Base-by-base conservation (phyloP, 495 filamentous ascomycete species). In the Penicillium silybi region DNA sequence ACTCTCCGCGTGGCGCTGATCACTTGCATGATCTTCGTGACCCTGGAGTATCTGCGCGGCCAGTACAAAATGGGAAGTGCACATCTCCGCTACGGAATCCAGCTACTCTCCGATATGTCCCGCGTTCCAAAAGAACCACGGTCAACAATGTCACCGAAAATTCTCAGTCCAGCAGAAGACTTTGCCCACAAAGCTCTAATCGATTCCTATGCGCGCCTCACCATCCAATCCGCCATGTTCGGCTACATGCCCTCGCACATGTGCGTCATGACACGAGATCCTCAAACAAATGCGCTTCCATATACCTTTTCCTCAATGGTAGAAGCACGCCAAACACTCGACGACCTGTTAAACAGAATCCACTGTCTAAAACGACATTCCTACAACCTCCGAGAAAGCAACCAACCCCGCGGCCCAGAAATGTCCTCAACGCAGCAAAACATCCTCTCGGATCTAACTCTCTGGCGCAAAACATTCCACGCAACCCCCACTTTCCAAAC, bases 11-110 rank as follows among this genome's bases (percentile, higher is more conserved):
- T 79, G 38, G 67, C 73, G 18, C 69, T 82, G 25, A 67, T 78
- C 34, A 70, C 76, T 6, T 84, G 81, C 54, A 57, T 77, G 42
- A 25, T 82, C 1, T 83, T 83, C 53, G 65, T 77, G 25, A 69
- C 70, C 18, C 61, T 79, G 44, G 80, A 84, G 49, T 73, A 71
- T 19, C 56, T 83, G 15, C 73, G 70, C 10, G 79, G 78, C 1
- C 64, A 71, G 39, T 75, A 72, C 53, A 38, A 52, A 15, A 57
- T 69, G 13, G 76, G 71, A 6, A 68, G 66, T 35, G 54, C 61
- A 6, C 80, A 84, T 62, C 66, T 84, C 6, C 66, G 71, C 45
- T 71, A 60, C 46, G 75, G 76, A 1, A 51, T 77, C 10, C 62
- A 56, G 37, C 37, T 56, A 0, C 50, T 62, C 9, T 22, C 52